Base-by-base conservation (phyloP, 2,329 filamentous ascomycete genomes). In the Metarhizium sp. region DNA sequence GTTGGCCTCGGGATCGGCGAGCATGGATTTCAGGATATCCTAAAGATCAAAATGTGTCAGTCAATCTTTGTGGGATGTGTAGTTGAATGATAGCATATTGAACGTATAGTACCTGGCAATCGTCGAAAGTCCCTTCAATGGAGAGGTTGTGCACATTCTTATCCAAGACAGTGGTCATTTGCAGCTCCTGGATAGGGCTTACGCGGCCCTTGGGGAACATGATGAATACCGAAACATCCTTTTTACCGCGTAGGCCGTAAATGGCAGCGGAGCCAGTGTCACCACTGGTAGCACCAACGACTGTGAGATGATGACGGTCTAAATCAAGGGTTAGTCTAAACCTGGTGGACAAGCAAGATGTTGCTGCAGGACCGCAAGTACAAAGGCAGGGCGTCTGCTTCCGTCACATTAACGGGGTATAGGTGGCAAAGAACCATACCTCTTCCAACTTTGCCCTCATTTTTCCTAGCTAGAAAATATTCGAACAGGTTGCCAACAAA, bases 401-500 rank as follows among this genome's bases (percentile, higher is more conserved):
- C 16, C 5, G 42, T 20, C 18, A 6, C 18, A 13, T 45, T 6
- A 25, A 45, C 6, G 18, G 10, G 7, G 32, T 34, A 11, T 7
- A 8, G 10, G 16, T 45, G 42, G 11, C n/a, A 40, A 46, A 34
- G 25, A 18, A 36, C 59, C 69, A 65, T 72, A 73, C 77, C 76
- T 63, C 70, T 71, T 8, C 84, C 84, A 32, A 77, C 75, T 75
- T 88, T 90, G 61, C 81, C 82, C 67, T 81, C 66, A 62, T 94
- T 94, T 70, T 82, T 84, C 62, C 88, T 77, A 5, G 86, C 80
- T 13, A 94, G 77, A 70, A 94, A 92, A 70, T 92, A 94, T 71
- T 95, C 89, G 62, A 95, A 97, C 2, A 99, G 77, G 66, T 99
- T 97, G n/a, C 94, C 94, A 2, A 99, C 75, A 67, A 96, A 94